These are phyloP conservation scores for Plectranthus barbatus DNA, from an alignment of 257 asterid species.

Conservation along the genomic window DNA sequence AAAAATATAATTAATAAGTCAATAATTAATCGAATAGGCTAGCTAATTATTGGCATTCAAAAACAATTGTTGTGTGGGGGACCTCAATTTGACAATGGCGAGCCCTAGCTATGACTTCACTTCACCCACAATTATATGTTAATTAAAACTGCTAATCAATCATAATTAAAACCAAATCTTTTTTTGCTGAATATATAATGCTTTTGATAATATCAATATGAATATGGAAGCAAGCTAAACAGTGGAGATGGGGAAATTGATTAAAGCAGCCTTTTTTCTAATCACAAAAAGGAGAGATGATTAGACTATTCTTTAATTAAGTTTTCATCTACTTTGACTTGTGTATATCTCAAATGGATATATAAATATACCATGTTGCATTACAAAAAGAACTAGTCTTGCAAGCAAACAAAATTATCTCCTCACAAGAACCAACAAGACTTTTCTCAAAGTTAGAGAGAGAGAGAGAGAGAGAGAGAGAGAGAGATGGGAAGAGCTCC, in stretches of 20 bases:
- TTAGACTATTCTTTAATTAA: neutral
- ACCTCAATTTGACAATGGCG: conserved; percentile 4
- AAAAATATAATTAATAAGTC: neutral
- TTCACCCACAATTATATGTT: neutral
- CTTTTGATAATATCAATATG: too few species aligned
- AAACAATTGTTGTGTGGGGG: conserved; percentile 5
- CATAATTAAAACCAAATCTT: neutral
- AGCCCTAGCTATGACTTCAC: conserved; percentile 5
- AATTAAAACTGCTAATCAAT: neutral
- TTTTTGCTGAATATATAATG: too few species aligned
- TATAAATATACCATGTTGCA: neutral
- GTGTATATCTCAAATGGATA: conserved; percentile 18
- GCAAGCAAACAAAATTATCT: conserved; percentile 13
- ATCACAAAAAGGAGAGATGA: conserved; percentile 17
- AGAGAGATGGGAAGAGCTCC: conserved; percentile 78
- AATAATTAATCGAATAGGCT: neutral
- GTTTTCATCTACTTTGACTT: conserved; percentile 46
- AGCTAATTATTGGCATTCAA: conserved; percentile 1
- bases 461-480: neutral
- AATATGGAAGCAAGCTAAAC: conserved; percentile 1
- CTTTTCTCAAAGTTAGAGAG: neutral
- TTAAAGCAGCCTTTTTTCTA: conserved; percentile 1
- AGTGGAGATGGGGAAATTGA: neutral
- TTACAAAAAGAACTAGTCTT: conserved; percentile 18
- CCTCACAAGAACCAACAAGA: neutral